A percentile compares a stretch with the other conserved stretches of the same genome.
Evolutionary conservation across 768 basidiomycete species (phyloP).

Genomic region (Boletus pseudo-olivaceus): DNA sequence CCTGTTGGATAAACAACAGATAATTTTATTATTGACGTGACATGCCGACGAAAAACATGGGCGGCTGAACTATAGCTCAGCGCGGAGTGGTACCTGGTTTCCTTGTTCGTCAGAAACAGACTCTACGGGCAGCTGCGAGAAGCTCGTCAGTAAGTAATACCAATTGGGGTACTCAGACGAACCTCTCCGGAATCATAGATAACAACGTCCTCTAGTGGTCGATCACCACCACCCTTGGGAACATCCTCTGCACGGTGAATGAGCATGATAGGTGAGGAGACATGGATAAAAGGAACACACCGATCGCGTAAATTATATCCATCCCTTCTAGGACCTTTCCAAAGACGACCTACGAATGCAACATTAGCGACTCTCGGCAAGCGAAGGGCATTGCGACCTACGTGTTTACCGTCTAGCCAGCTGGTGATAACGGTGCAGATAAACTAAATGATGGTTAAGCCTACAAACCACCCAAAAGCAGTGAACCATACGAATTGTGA

Average conservation of each 20-base stretch:
- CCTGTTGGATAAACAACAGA: conserved; percentile 50
- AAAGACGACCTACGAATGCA: conserved; percentile 71
- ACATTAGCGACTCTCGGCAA: background rate
- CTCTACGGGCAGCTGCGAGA: conserved; percentile 50
- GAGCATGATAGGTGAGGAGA: conserved; percentile 3
- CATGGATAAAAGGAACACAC: conserved; percentile 38
- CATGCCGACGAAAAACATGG: conserved; percentile 31
- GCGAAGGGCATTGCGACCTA: conserved; percentile 30
- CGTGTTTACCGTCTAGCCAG: conserved; percentile 92
- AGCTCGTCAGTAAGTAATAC: conserved; percentile 3
- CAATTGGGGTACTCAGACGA: conserved; percentile 18
- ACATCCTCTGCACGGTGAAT: conserved; percentile 60
- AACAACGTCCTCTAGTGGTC: conserved; percentile 70
- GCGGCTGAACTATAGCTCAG: conserved; percentile 77
- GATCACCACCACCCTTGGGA: conserved; percentile 65
- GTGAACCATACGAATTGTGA: conserved; percentile 76
- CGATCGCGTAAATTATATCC: conserved; percentile 77
- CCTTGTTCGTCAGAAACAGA: conserved; percentile 56
- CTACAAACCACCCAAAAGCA: background rate
- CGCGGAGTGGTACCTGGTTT: conserved; percentile 89
- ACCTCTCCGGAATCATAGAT: conserved; percentile 92
- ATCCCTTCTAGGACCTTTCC: conserved; percentile 91
- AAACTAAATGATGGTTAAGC: conserved; percentile 52
- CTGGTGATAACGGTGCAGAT: conserved; percentile 84
- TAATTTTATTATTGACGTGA: conserved; percentile 50